Evolutionary conservation across 2,329 filamentous ascomycete species (phyloP).

Genomic region (Paecilomyces niveus): DNA sequence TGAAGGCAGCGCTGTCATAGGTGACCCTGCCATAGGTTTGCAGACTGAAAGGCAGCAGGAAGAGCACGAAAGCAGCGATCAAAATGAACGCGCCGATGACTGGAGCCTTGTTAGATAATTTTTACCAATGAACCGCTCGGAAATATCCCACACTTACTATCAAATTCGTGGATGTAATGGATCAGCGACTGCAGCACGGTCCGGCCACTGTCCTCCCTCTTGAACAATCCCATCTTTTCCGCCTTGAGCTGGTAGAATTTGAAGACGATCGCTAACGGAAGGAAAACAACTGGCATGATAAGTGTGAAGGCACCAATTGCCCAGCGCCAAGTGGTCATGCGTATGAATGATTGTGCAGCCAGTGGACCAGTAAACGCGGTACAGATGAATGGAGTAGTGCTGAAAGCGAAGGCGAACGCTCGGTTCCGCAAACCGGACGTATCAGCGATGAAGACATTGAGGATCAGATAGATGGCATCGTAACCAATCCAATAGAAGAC

Average conservation of each 20-base stretch:
- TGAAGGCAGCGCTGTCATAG: slow-evolving; percentile 43
- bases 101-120: slow-evolving; percentile 43
- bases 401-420: slow-evolving; percentile 54
- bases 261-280: slow-evolving; percentile 51
- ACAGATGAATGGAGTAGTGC: slow-evolving; percentile 55
- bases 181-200: slow-evolving; percentile 41
- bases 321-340: slow-evolving; percentile 53
- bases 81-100: slow-evolving; percentile 55
- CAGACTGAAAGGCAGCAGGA: slow-evolving; percentile 61
- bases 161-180: slow-evolving; percentile 56
- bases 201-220: slow-evolving; percentile 38
- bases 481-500: slow-evolving; percentile 56
- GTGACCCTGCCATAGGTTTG: slow-evolving; percentile 28
- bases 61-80: slow-evolving; percentile 53
- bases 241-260: slow-evolving; percentile 53
- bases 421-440: slow-evolving; percentile 55
- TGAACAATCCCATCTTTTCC: slow-evolving; percentile 45
- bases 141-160: slow-evolving; percentile 36
- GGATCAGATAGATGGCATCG: slow-evolving; percentile 48
- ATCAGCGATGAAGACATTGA: slow-evolving; percentile 57
- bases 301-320: slow-evolving; percentile 57
- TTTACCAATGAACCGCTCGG: not conserved
- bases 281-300: slow-evolving; percentile 48
- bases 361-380: slow-evolving; percentile 50
- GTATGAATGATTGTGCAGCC: slow-evolving; percentile 45